A percentile compares a stretch with the other conserved stretches of the same genome.
phyloP scores from a whole-genome alignment of 129 eudicot species.

The Chrysanthemum seticuspe region DNA sequence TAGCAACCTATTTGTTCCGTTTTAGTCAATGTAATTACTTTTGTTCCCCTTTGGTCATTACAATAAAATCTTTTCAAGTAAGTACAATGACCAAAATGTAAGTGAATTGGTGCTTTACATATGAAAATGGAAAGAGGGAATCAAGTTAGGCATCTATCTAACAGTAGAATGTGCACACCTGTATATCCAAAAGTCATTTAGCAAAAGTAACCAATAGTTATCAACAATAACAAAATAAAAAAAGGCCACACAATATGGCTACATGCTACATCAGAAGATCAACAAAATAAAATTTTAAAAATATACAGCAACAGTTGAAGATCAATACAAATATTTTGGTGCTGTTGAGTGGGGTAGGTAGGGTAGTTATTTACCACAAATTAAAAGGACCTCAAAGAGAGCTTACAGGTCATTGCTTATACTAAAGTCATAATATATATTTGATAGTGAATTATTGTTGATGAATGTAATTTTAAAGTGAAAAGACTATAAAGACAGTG shows the following conservation, averaged over 20 bases:
- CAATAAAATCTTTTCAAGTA: too few relatives aligned
- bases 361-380: background rate
- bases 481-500: conserved; percentile 42
- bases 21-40: too few relatives aligned
- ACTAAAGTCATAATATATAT: background rate
- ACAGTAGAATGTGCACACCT: conserved; percentile 9
- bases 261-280: conserved; percentile 19
- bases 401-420: background rate
- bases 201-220: conserved; percentile 13
- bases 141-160: conserved; percentile 1
- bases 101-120: background rate
- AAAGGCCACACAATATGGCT: conserved; percentile 29
- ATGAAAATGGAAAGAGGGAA: background rate
- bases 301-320: conserved; percentile 15
- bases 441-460: conserved; percentile 26
- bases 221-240: conserved; percentile 9
- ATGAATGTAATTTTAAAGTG: conserved; percentile 30
- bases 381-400: background rate
- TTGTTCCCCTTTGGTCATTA: too few relatives aligned
- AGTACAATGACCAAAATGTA: background rate
- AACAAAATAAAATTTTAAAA: conserved; percentile 5
- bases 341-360: conserved; percentile 16
- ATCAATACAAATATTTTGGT: conserved; percentile 8
- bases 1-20: too few relatives aligned
- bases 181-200: conserved; percentile 2